These are phyloP conservation scores for Penicillium atrosanguineum DNA, from an alignment of 495 filamentous ascomycete genomes.

Conservation along the genomic window DNA sequence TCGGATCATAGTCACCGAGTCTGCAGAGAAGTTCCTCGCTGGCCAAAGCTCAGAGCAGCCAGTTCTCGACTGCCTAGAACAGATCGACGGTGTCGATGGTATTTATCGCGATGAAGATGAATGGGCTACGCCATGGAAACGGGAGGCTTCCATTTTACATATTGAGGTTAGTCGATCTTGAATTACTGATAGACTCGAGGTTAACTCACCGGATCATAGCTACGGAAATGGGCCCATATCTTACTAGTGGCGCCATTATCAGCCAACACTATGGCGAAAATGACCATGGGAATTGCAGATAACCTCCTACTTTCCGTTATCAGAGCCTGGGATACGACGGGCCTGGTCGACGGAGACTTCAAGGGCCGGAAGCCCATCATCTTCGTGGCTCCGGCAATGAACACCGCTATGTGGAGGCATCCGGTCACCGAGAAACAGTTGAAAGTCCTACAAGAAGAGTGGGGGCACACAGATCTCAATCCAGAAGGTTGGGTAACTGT, in stretches of 20 bases:
- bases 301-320: conserved; percentile 68
- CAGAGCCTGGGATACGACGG: conserved; percentile 84
- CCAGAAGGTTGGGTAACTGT: conserved; percentile 73
- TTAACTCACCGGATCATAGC: conserved; percentile 7
- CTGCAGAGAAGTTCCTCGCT: conserved; percentile 67
- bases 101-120: conserved; percentile 79
- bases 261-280: conserved; percentile 81
- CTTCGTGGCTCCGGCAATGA: conserved; percentile 65
- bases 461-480: conserved; percentile 49
- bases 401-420: conserved; percentile 88
- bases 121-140: conserved; percentile 70
- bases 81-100: conserved; percentile 61
- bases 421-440: conserved; percentile 75
- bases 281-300: conserved; percentile 64
- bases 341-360: conserved; percentile 47
- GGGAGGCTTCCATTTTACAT: conserved; percentile 65
- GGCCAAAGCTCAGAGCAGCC: conserved; percentile 72
- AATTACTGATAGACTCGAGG: not conserved
- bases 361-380: conserved; percentile 28
- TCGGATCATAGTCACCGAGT: conserved; percentile 71
- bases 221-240: conserved; percentile 76
- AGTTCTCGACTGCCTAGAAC: conserved; percentile 46
- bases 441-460: conserved; percentile 65
- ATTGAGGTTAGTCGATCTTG: conserved; percentile 52
- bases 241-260: conserved; percentile 75